These are phyloP conservation scores for Macrophomina phaseolina DNA, from an alignment of 2,329 filamentous ascomycete species.

Conservation along the genomic window DNA sequence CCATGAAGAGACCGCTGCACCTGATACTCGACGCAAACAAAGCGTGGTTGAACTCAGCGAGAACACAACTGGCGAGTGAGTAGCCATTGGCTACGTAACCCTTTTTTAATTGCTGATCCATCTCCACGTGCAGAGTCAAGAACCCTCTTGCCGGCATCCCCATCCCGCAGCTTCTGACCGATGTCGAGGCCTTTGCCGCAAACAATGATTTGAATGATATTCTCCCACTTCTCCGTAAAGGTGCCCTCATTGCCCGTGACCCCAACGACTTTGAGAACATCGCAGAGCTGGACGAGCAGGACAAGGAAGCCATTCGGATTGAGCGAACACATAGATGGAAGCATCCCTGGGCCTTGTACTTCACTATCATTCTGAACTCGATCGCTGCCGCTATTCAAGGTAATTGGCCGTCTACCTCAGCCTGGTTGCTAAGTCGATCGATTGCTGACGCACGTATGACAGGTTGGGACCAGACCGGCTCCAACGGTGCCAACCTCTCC, in stretches of 20 bases:
- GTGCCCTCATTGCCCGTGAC: conserved; percentile 75
- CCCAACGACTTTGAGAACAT: conserved; percentile 68
- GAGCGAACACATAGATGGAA: conserved; percentile 70
- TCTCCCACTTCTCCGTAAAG: conserved; percentile 66
- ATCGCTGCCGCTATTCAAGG: conserved; percentile 71
- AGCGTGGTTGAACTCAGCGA: not conserved
- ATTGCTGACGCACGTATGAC: conserved; percentile 63
- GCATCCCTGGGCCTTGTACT: conserved; percentile 63
- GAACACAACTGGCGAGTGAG: conserved; percentile 15
- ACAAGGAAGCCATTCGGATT: conserved; percentile 64
- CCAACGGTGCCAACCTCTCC: conserved; percentile 61
- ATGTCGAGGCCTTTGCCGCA: conserved; percentile 66
- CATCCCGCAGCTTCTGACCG: conserved; percentile 54
- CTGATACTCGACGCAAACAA: not conserved
- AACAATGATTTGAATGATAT: conserved; percentile 65
- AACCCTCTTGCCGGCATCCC: conserved; percentile 64
- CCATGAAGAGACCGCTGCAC: not conserved
- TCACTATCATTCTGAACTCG: conserved; percentile 71
- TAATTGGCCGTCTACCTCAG: conserved; percentile 61
- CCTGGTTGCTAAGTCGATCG: conserved; percentile 50
- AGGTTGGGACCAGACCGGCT: conserved; percentile 67
- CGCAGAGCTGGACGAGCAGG: conserved; percentile 64
- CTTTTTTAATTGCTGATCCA: not conserved
- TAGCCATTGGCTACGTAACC: no score
- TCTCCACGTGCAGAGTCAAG: conserved; percentile 50